Evolutionary conservation across 768 basidiomycete genomes (phyloP).

Genomic region (Kwoniella botswanensis): DNA sequence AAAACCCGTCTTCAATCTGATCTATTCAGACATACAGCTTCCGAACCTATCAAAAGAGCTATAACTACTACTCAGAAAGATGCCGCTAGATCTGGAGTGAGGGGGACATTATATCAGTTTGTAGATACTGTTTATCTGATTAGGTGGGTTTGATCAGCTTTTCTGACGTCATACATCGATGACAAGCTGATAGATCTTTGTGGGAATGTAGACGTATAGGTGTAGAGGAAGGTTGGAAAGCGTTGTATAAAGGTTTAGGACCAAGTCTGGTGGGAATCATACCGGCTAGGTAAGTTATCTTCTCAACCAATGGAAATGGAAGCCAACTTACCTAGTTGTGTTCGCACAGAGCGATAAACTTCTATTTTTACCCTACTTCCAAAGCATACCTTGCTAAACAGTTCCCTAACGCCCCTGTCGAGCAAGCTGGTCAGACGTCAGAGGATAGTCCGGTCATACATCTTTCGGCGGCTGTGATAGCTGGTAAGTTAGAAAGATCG

Average conservation of each 20-base stretch:
- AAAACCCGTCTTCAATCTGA: conserved; percentile 95
- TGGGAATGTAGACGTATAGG: conserved; percentile 66
- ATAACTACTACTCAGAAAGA: conserved; percentile 55
- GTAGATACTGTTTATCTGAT: conserved; percentile 92
- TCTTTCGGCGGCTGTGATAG: conserved; percentile 79
- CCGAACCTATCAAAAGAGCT: conserved; percentile 34
- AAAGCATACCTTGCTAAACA: conserved; percentile 84
- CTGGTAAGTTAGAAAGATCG: conserved; percentile 57
- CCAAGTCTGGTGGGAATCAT: conserved; percentile 93
- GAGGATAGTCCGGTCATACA: conserved; percentile 85
- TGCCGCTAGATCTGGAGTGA: conserved; percentile 52
- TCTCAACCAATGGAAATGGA: not conserved
- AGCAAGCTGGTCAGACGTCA: conserved; percentile 64
- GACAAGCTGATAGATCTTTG: not conserved
- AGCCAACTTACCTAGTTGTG: not conserved
- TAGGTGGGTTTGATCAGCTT: conserved; percentile 64
- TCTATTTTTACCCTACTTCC: conserved; percentile 96
- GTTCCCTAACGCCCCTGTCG: conserved; percentile 61
- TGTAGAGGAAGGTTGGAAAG: conserved; percentile 80
- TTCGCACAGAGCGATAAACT: conserved; percentile 75
- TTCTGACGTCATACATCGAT: not conserved
- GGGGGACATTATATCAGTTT: conserved; percentile 83
- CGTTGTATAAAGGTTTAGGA: conserved; percentile 91
- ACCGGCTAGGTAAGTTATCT: conserved; percentile 69
- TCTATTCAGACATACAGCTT: conserved; percentile 64